These are phyloP conservation scores for Hemileccinum rubropunctum DNA, from an alignment of 768 basidiomycete genomes.

Conservation along the genomic window DNA sequence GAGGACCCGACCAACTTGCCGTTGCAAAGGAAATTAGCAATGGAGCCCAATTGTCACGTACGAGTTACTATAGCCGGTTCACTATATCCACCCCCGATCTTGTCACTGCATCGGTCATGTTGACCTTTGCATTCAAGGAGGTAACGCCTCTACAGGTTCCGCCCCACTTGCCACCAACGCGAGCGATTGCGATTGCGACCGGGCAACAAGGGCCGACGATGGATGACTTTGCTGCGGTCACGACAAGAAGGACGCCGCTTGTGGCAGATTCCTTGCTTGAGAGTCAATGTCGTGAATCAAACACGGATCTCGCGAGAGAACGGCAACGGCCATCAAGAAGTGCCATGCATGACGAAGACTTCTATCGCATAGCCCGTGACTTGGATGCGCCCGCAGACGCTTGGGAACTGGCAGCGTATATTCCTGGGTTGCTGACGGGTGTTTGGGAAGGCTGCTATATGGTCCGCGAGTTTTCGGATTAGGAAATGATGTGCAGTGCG, in stretches of 20 bases:
- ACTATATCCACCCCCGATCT: conserved; percentile 35
- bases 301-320: conserved; percentile 30
- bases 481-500: conserved; percentile 4
- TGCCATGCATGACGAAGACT: conserved; percentile 35
- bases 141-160: conserved; percentile 42
- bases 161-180: conserved; percentile 48
- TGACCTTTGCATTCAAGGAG: conserved; percentile 54
- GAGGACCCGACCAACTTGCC: conserved; percentile 12
- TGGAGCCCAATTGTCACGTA: conserved; percentile 8
- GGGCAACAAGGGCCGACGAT: conserved; percentile 51
- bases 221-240: conserved; percentile 48
- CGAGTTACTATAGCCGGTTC: conserved; percentile 22
- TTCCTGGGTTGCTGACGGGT: conserved; percentile 49
- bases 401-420: conserved; percentile 31
- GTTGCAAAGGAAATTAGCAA: conserved; percentile 7
- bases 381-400: conserved; percentile 15
- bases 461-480: conserved; percentile 38
- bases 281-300: conserved; percentile 26
- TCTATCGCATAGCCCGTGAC: conserved; percentile 32
- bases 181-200: conserved; percentile 42
- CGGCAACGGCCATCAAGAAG: conserved; percentile 34
- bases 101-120: conserved; percentile 45
- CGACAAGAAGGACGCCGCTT: conserved; percentile 44
- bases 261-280: conserved; percentile 43
- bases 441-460: conserved; percentile 61